Evolutionary conservation across 1,284 basidiomycete genomes (phyloP).

Genomic region (Ceratobasidium sp.): DNA sequence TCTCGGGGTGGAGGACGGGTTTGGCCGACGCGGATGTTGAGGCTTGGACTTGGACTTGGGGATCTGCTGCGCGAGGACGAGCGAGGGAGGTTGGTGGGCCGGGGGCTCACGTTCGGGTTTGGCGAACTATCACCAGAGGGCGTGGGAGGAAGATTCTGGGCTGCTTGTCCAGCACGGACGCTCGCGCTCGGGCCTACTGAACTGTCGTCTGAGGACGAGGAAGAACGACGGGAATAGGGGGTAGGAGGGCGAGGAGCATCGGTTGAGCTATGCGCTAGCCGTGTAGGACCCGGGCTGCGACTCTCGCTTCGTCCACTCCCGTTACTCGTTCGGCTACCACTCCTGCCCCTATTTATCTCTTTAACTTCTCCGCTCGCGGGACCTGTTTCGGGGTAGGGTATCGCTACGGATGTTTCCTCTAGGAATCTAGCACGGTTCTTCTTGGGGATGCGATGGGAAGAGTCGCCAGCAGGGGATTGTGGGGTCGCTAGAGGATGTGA

Average conservation of each 20-base stretch:
- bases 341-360: constrained; percentile 9
- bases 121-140: too few relatives aligned
- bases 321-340: neutral
- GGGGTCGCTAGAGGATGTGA: neutral
- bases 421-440: neutral
- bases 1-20: neutral
- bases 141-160: too few relatives aligned
- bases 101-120: neutral
- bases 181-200: too few relatives aligned
- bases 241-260: too few relatives aligned
- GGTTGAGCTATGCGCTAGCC: too few relatives aligned
- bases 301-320: neutral
- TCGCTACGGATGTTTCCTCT: neutral
- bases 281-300: neutral
- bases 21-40: neutral
- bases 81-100: neutral
- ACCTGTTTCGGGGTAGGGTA: neutral
- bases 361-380: neutral
- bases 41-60: neutral
- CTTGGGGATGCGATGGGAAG: neutral
- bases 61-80: constrained; percentile 2
- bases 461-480: neutral
- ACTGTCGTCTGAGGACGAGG: too few relatives aligned
- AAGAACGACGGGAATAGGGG: neutral
- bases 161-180: too few relatives aligned